phyloP scores from a whole-genome alignment of 331 rosid genomes.

The Rhamnella rubrinervis region DNA sequence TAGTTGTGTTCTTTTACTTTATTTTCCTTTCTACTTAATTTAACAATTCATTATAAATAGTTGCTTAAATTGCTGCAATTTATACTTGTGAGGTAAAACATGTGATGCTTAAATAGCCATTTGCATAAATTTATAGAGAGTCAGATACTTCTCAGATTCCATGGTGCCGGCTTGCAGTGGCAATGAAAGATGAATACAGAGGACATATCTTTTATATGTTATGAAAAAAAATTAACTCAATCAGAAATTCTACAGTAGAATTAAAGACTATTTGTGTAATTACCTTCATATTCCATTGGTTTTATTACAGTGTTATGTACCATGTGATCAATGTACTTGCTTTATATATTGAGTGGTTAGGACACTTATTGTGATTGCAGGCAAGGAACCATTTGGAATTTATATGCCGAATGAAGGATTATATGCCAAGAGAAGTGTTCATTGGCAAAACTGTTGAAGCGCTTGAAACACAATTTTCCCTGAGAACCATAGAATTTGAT shows the following conservation, averaged over 20 bases:
- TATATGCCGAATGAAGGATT: conserved; percentile 68
- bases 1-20: not conserved
- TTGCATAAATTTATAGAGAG: too few species aligned
- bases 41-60: too few species aligned
- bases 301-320: not conserved
- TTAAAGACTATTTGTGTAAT: too few species aligned
- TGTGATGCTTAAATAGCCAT: too few species aligned
- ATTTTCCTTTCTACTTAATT: not conserved
- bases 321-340: not conserved
- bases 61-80: too few species aligned
- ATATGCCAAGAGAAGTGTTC: conserved; percentile 62
- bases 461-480: conserved; percentile 40
- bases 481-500: conserved; percentile 28
- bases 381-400: conserved; percentile 67
- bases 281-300: not conserved
- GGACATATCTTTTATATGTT: too few species aligned
- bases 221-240: too few species aligned
- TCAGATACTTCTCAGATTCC: too few species aligned
- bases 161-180: too few species aligned
- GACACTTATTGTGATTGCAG: conserved; percentile 31
- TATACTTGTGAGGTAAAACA: too few species aligned
- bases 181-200: too few species aligned
- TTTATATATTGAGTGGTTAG: not conserved
- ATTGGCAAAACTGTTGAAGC: conserved; percentile 61
- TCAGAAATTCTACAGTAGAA: too few species aligned